Conservation (phyloP, 176 grass and related monocot species). For the Carex littledalei region DNA sequence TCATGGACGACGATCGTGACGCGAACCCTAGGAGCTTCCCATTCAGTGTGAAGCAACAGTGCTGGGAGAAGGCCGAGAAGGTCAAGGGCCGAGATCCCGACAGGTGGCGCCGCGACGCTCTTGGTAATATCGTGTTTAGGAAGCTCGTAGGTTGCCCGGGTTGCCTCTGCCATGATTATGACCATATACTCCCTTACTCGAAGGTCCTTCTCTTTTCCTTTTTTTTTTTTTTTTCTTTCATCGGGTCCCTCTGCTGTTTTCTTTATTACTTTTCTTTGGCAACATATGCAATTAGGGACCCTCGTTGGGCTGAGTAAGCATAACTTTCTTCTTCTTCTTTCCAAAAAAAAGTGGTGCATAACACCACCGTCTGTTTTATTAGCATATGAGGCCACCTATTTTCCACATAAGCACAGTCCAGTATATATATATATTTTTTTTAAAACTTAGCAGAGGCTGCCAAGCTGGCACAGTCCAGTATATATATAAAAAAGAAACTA, state of each 20-base stretch:
- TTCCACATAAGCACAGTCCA: too few species aligned
- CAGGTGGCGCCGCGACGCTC: constrained; percentile 90
- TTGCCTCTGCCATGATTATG: constrained; percentile 97
- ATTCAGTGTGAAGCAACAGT: constrained; percentile 77
- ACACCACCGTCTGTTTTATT: neutral
- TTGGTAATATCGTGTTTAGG: constrained; percentile 87
- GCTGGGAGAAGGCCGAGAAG: constrained; percentile 94
- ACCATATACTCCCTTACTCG: constrained; percentile 88
- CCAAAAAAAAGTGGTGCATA: neutral
- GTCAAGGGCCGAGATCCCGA: constrained; percentile 62
- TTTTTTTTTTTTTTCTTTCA: neutral
- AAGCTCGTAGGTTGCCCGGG: constrained; percentile 94
- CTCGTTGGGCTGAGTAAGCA: neutral
- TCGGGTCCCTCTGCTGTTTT: neutral
- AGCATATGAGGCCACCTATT: too few species aligned
- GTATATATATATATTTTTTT: too few species aligned
- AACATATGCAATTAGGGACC: neutral
- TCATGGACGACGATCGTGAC: constrained; percentile 18
- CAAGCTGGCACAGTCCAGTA: too few species aligned
- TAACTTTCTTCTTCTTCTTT: neutral
- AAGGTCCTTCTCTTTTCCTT: constrained; percentile 40
- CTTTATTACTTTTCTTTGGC: neutral
- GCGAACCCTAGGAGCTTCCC: constrained; percentile 77
- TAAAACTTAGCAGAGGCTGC: too few species aligned
- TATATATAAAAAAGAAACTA: too few species aligned